Evolutionary conservation across 495 filamentous ascomycete species (phyloP), one percentile per base, ranked within the genome.

Genomic region (Neurospora tetraspora): DNA sequence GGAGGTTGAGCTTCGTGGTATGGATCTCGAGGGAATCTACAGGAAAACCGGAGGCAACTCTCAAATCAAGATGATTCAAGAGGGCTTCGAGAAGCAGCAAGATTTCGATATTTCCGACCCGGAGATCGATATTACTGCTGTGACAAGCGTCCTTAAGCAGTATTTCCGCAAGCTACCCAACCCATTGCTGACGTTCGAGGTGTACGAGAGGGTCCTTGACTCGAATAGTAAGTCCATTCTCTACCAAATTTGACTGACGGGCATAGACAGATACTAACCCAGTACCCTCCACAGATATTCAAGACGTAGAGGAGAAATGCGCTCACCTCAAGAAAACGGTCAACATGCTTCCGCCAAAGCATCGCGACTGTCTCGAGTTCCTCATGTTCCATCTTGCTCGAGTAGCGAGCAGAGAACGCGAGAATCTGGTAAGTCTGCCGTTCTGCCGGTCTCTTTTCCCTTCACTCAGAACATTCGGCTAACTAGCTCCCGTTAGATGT

Each of bases 1-100:
- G 78, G 96, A 99, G 83, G 96, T 99, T 71, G 96, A 98, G 81
- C 81, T 96, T 31, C 91, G 96, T 81, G 96, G 96, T 59, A 98
- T 99, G 94, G 94, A 98, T 78, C 88, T 96, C 79, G 95, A 98
- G 82, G 96, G 96, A 70, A 97, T 99, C 75, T 99, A 99, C 84
- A 90, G 96, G 74, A 99, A 99, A 85, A 95, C 93, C 39, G 96
- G 96, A 69, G 95, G 94, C 76, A 91, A 91, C 71, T 91, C 91
- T 2, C 92, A 93, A 74, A 91, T 96, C 80, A 96, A 97, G 79
- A 84, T 85, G 59, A 93, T 99, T 73, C 90, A 93, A 73, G 92
- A 94, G 73, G 92, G 94, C 40, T 98, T 99, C 78, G 95, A 99
- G 77, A 90, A 89, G 77, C 90, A 83, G 73, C 89, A 92, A 73